phyloP scores from a whole-genome alignment of 108 stramenopile genomes.

The Fistulifera pelliculosa region DNA sequence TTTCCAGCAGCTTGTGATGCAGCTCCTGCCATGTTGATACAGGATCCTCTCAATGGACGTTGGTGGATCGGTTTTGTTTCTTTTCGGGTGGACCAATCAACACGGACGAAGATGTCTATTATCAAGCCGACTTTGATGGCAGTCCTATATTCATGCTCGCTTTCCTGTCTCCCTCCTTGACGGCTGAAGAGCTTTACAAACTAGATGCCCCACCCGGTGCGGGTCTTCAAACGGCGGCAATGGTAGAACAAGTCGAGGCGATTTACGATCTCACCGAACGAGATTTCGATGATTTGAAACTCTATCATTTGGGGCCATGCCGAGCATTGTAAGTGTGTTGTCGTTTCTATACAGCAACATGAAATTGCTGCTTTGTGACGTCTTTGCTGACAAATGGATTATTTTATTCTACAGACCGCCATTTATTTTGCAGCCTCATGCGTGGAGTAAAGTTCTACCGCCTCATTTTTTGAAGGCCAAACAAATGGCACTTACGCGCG shows the following conservation, averaged over 20 bases:
- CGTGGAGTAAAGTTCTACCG: conserved; percentile 79
- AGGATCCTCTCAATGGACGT: conserved; percentile 69
- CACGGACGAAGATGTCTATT: conserved; percentile 82
- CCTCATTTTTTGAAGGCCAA: conserved; percentile 66
- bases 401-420: conserved; percentile 29
- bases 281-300: conserved; percentile 80
- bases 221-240: conserved; percentile 46
- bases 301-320: conserved; percentile 83
- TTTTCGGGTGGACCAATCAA: conserved; percentile 87
- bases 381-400: no score
- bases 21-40: conserved; percentile 48
- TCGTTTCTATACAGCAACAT: no score
- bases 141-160: conserved; percentile 82
- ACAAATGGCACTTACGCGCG: conserved; percentile 55
- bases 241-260: conserved; percentile 69
- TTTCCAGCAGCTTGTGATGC: conserved; percentile 70
- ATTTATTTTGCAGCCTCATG: conserved; percentile 65
- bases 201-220: conserved; percentile 27
- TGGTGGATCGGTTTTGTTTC: conserved; percentile 85
- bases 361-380: no score
- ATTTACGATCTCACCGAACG: conserved; percentile 74
- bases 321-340: conserved; percentile 54
- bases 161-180: conserved; percentile 69
- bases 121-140: conserved; percentile 77
- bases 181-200: conserved; percentile 72